phyloP scores from a whole-genome alignment of 2,329 filamentous ascomycete species.

The Orbilia quercus region DNA sequence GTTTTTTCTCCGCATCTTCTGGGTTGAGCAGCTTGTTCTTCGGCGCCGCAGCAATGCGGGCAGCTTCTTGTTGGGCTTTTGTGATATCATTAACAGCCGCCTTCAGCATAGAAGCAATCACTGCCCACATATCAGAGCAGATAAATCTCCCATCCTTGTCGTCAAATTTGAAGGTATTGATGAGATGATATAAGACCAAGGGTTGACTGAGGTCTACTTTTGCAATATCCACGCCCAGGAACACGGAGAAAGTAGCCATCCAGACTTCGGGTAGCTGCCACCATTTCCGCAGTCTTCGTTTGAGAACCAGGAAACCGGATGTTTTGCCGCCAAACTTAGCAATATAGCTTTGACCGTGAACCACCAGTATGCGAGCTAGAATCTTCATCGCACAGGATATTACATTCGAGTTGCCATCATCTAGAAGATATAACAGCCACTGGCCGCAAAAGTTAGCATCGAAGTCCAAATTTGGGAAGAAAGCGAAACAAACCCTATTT shows the following conservation, averaged over 20 bases:
- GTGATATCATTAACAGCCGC: slow-evolving; percentile 79
- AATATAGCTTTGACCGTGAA: slow-evolving; percentile 82
- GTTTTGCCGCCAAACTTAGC: slow-evolving; percentile 87
- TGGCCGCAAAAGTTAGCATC: slow-evolving; percentile 62
- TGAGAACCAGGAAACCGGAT: slow-evolving; percentile 81
- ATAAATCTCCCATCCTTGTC: slow-evolving; percentile 64
- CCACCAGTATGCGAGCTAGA: slow-evolving; percentile 82
- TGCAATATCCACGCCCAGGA: slow-evolving; percentile 85
- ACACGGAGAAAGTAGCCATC: slow-evolving; percentile 83
- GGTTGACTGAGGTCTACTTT: slow-evolving; percentile 77
- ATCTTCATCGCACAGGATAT: slow-evolving; percentile 85
- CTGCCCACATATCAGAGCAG: slow-evolving; percentile 75
- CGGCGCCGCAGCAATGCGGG: slow-evolving; percentile 31
- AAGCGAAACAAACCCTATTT: slow-evolving; percentile 76
- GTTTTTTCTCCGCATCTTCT: slow-evolving; percentile 50
- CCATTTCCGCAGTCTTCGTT: slow-evolving; percentile 84
- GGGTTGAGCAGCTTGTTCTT: slow-evolving; percentile 45
- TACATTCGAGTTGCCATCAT: slow-evolving; percentile 84
- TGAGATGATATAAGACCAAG: slow-evolving; percentile 78
- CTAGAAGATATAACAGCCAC: slow-evolving; percentile 92
- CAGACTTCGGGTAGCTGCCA: slow-evolving; percentile 89
- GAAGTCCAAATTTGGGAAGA: slow-evolving; percentile 13
- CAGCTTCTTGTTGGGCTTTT: slow-evolving; percentile 69
- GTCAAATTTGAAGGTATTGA: slow-evolving; percentile 74
- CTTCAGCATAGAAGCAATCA: slow-evolving; percentile 88